These are phyloP conservation scores for Pseudohyphozyma bogoriensis DNA, from an alignment of 768 basidiomycete species.

Conservation along the genomic window DNA sequence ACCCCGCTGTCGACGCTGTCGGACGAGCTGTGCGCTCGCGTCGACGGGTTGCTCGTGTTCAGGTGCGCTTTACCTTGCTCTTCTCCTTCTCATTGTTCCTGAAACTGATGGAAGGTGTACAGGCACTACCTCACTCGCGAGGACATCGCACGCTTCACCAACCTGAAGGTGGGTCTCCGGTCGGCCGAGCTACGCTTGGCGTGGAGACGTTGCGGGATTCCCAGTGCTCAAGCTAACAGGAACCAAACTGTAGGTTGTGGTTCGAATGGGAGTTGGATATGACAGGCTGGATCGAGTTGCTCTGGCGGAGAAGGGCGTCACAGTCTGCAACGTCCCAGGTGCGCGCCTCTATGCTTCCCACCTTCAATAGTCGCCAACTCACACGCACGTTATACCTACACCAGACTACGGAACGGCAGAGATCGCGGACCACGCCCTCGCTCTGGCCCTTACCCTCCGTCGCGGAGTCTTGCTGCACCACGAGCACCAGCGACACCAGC, in stretches of 20 bases:
- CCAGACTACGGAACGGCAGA: neutral
- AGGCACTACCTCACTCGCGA: neutral
- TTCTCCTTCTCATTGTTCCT: too few species aligned
- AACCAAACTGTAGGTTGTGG: slow-evolving; percentile 26
- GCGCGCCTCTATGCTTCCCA: neutral
- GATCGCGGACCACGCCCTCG: slow-evolving; percentile 32
- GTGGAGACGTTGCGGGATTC: too few species aligned
- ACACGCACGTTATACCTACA: neutral
- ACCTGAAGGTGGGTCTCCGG: slow-evolving; percentile 13
- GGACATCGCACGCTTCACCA: neutral
- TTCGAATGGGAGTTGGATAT: slow-evolving; percentile 28
- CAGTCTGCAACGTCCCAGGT: slow-evolving; percentile 30
- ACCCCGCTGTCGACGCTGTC: neutral
- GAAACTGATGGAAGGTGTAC: too few species aligned
- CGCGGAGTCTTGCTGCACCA: slow-evolving; percentile 29
- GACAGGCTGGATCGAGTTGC: slow-evolving; percentile 27
- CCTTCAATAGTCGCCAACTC: too few species aligned
- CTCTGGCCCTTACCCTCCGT: slow-evolving; percentile 24
- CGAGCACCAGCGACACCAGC: slow-evolving; percentile 22
- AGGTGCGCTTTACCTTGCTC: too few species aligned
- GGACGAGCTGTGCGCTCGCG: neutral
- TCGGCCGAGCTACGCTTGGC: too few species aligned
- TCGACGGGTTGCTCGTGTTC: neutral
- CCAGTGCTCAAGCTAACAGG: too few species aligned
- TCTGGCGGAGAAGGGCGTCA: slow-evolving; percentile 16